These are phyloP conservation scores for Rhododendron williamsianum DNA, from an alignment of 148 eudicot genomes.

Conservation along the genomic window DNA sequence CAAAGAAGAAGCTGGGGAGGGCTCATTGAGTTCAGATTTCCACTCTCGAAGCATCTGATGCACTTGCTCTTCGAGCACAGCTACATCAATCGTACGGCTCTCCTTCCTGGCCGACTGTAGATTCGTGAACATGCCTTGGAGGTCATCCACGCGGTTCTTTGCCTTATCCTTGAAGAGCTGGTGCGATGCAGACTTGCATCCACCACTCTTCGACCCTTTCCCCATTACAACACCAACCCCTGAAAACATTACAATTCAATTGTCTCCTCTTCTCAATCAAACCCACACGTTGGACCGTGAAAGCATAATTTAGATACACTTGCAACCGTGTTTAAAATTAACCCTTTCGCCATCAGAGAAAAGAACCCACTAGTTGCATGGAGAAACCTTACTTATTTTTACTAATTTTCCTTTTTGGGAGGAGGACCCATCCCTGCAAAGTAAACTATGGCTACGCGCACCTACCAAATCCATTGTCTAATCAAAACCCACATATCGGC, in stretches of 20 bases:
- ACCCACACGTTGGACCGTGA: background rate
- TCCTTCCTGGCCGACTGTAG: conserved; percentile 86
- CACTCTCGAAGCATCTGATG: conserved; percentile 93
- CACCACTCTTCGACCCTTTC: conserved; percentile 65
- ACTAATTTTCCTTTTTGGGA: background rate
- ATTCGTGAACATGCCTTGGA: conserved; percentile 77
- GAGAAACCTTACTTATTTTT: background rate
- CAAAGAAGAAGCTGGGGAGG: conserved; percentile 85
- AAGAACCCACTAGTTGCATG: background rate
- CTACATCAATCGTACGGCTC: conserved; percentile 63
- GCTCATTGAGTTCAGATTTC: conserved; percentile 86
- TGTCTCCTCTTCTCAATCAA: background rate
- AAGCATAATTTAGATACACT: background rate
- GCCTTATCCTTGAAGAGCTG: conserved; percentile 85
- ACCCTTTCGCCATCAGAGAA: background rate
- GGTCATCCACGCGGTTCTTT: conserved; percentile 92
- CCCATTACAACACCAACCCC: conserved; percentile 42
- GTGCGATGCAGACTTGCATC: conserved; percentile 75
- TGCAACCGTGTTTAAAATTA: background rate
- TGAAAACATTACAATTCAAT: conserved; percentile 7
- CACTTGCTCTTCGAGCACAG: conserved; percentile 82
- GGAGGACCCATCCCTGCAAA: background rate
- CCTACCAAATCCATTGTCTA: background rate
- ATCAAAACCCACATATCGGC: background rate
- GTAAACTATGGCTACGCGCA: background rate